Base-by-base conservation (phyloP, 1,139 yeast genomes). In the Hemisphaericaspora lyxosophila region DNA sequence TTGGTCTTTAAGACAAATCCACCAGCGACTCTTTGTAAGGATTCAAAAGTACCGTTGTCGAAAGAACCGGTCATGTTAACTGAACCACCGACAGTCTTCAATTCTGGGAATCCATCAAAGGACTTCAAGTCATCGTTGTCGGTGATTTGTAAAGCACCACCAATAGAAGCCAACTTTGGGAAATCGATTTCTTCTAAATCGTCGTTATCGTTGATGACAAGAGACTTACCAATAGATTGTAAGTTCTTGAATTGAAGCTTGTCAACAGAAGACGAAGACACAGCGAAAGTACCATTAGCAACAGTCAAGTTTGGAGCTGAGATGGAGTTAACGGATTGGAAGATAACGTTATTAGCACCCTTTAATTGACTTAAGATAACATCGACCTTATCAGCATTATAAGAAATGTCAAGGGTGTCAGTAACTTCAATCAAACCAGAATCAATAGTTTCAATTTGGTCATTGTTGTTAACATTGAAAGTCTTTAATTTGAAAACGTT, bases 81-180 rank as follows among this genome's bases (percentile, higher is more conserved):
- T 54, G 97, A 90, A 75, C 97, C 97, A 60, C 85, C 87, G 56
- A 92, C 79, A 45, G 84, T 64, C 61, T 73, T 65, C 59, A 92
- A 77, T 54, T 75, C 63, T 53, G 82, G 80, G 80, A 92, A 87
- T 57, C 90, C 90, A 43, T 73, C 71, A 60, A 92, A 73, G 43
- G 75, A 58, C 41, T 60, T 64, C 62, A 90, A 80, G 46, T 75
- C 65, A 49, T 85, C 71, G 82, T 92, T 92, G 81, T 88, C 88
- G 49, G 85, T 79, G 59, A 92, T 73, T 60, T 78, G 82, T 65
- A 92, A 84, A 64, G 89, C 94, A 77, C 97, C 97, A 60, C 87
- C 87, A 57, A 92, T 72, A 34, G 77, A 49, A 47, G 80, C 71
- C 67, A 92, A 80, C 58, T 73, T 61, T 43, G 87, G 74, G 77